Base-by-base conservation (phyloP, 805 yeast species). In the Candida maltosa region DNA sequence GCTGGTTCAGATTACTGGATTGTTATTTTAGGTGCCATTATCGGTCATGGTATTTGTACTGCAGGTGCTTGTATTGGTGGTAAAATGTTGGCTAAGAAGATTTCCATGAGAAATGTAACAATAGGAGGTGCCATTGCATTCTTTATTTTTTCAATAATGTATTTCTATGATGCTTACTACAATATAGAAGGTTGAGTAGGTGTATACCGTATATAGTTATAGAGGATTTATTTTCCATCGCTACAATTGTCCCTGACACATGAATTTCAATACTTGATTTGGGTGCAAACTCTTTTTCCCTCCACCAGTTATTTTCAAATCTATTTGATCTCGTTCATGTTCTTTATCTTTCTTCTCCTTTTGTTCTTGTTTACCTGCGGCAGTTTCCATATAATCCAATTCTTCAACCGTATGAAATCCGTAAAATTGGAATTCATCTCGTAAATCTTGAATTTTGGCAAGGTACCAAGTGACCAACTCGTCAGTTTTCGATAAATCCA, bases 11-110 rank as follows among this genome's bases (percentile, higher is more conserved):
- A 88, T 58, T 93, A 87, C 63, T 81, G 93, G 89, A 71, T 72
- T 47, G 95, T 89, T 26, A 87, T 91, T 31, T 47, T 80, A 31
- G 98, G 99, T 42, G 95, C 95, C 15, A 77, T 87, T 25, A 58
- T 83, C 28, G 99, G 98, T 22, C 99, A 93, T 60, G 80, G 83
- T 7, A 31, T 84, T 7, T 93, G 97, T 64, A 86, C 97, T 0
- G 77, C 76, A 22, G 76, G 87, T 40, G 97, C 98, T n/a, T 94
- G 91, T 29, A 33, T 86, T 37, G 97, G 97, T 32, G 99, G 99
- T 20, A 85, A 84, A 63, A 71, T 86, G 39, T 70, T 93, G 41
- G 97, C 98, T 24, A 76, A 88, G 26, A 83, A 80, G 57, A 87
- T 93, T 42, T 83, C 95, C 44, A 79, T 93, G 86, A 79, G 95